Evolutionary conservation across 2,329 filamentous ascomycete genomes (phyloP).

Genomic region (Trichophyton equinum): DNA sequence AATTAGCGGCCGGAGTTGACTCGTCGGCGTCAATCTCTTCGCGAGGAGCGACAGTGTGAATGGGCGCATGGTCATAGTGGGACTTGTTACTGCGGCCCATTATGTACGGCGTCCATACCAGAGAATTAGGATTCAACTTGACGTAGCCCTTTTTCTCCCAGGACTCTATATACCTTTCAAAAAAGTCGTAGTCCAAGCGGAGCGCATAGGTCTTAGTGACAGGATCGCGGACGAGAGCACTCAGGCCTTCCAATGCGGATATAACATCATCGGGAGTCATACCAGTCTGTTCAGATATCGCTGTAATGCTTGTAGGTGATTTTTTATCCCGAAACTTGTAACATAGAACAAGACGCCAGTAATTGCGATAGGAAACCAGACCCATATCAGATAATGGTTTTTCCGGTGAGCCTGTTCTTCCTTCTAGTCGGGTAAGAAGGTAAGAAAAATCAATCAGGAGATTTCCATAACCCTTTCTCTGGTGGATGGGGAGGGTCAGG

Average conservation of each 20-base stretch:
- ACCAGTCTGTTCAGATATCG: conserved; percentile 67
- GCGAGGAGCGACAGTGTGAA: conserved; percentile 77
- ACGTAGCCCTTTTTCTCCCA: conserved; percentile 86
- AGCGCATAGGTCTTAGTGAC: conserved; percentile 81
- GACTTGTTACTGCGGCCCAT: conserved; percentile 79
- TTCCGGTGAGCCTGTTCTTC: conserved; percentile 89
- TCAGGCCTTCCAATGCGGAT: conserved; percentile 77
- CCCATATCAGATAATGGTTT: conserved; percentile 98
- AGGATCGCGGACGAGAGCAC: conserved; percentile 80
- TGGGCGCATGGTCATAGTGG: conserved; percentile 68
- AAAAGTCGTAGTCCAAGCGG: conserved; percentile 73
- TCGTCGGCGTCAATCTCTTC: conserved; percentile 49
- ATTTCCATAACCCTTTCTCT: conserved; percentile 93
- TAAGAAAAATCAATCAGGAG: conserved; percentile 98
- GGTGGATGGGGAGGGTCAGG: conserved; percentile 86
- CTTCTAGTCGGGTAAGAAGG: conserved; percentile 80
- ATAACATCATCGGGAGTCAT: conserved; percentile 96
- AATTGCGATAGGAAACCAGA: conserved; percentile 90
- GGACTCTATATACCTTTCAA: conserved; percentile 72
- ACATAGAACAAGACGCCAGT: conserved; percentile 85
- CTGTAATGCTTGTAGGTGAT: conserved; percentile 42
- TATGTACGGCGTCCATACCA: conserved; percentile 93
- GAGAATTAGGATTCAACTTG: conserved; percentile 61
- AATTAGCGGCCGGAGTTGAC: conserved; percentile 15
- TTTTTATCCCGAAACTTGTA: conserved; percentile 62